Percentiles rank a stretch among this genome's conserved stretches.
Conservation (phyloP, 352 stramenopile species). For the Globisporangium nunn region DNA sequence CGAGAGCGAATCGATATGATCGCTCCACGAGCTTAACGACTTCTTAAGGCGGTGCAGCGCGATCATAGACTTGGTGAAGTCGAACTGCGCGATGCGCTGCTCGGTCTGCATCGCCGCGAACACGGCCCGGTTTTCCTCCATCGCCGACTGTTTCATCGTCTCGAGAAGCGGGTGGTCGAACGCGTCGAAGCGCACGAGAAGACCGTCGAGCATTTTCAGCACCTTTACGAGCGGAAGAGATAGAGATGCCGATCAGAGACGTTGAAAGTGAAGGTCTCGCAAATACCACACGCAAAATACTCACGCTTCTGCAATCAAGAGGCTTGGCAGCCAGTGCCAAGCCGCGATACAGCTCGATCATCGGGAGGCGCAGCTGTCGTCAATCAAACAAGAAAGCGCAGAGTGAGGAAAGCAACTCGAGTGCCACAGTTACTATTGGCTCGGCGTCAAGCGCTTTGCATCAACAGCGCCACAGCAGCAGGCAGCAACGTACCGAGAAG, state of each 20-base stretch:
- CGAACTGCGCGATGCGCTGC: conserved; percentile 57
- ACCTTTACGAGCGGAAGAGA: conserved; percentile 29
- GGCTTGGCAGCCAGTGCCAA: conserved; percentile 40
- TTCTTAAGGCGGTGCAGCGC: conserved; percentile 65
- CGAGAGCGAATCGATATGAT: conserved; percentile 73
- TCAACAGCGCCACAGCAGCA: not conserved
- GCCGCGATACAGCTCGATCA: conserved; percentile 65
- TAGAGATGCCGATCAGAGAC: not conserved
- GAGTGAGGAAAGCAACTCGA: not conserved
- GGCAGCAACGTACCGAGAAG: conserved; percentile 44
- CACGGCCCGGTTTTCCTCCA: conserved; percentile 66
- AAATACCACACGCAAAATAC: not conserved
- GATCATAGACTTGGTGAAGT: conserved; percentile 73
- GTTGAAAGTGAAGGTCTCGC: not conserved
- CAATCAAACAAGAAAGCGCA: not conserved
- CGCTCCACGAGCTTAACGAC: conserved; percentile 57
- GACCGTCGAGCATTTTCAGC: conserved; percentile 31
- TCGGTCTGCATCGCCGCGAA: conserved; percentile 63
- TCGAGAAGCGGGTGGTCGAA: conserved; percentile 70
- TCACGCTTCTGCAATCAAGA: conserved; percentile 51
- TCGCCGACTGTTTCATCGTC: conserved; percentile 57
- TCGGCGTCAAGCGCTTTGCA: too few species aligned
- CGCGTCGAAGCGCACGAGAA: conserved; percentile 45
- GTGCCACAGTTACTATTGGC: not conserved
- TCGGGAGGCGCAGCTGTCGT: conserved; percentile 51